Base-by-base conservation (phyloP, 106 monocot genomes). In the Agapanthus africanus region DNA sequence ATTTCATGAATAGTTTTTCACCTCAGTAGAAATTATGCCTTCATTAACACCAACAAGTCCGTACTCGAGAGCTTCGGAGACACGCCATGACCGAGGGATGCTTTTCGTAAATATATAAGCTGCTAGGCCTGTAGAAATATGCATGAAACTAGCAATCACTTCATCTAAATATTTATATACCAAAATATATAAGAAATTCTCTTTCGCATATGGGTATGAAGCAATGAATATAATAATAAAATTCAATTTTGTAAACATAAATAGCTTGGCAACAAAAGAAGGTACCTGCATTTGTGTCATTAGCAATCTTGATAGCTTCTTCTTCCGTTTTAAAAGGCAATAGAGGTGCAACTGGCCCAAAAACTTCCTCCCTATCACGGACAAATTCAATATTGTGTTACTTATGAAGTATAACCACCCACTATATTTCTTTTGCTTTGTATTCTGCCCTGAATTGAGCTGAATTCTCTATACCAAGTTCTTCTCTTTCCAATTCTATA, bases 301-400 rank as follows among this genome's bases (percentile, higher is more conserved):
- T 91, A 75, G 95, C 95, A 19, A 95, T 85, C 26, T 41, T 72
- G 72, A 95, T 77, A 76, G 95, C 95, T 22, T 95, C 95, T 74
- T 95, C 85, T 78, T 95, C 95, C 34, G 84, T 91, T 78, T 88
- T 91, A 73, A 95, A 95, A 36, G 69, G 77, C 63, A 88, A 50
- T 69, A 95, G 88, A 51, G 95, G 88, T 67, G 95, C 91, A 75
- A 95, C 91, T 25, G 95, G 95, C 19, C 95, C 95, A 84, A 95
- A 95, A 27, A 91, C 77, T 77, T 95, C 95, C 67, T 95, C 91
- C 76, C 95, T 95, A 70, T 18, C 37, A 7, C 38, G 69, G 7
- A 50, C 27, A 68, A 49, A 59, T 40, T n/a, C 26, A 35, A 7
- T 47, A 50, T n/a, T n/a, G n/a, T n/a, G n/a, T n/a, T n/a, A n/a